A percentile compares a stretch with the other conserved stretches of the same genome.
phyloP scores from a whole-genome alignment of 1,284 basidiomycete species.

The Heterobasidion occidentale region DNA sequence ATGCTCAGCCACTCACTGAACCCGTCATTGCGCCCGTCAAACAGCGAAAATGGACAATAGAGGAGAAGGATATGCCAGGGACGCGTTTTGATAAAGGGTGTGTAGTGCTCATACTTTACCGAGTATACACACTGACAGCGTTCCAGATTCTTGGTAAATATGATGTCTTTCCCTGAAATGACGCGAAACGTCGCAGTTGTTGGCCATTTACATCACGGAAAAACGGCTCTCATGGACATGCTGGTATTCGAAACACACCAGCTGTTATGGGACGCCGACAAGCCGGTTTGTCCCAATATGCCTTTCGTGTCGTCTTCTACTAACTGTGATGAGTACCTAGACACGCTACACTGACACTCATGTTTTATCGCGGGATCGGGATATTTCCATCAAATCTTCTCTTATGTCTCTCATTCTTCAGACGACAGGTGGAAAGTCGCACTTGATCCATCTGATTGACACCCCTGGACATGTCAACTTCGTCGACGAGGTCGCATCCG shows the following conservation, averaged over 20 bases:
- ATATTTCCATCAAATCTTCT: slow-evolving; percentile 94
- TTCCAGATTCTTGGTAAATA: slow-evolving; percentile 81
- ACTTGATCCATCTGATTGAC: slow-evolving; percentile 91
- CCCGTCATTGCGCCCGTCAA: slow-evolving; percentile 96
- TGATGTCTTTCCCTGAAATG: slow-evolving; percentile 92
- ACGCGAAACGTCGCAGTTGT: slow-evolving; percentile 92
- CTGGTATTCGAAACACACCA: slow-evolving; percentile 96
- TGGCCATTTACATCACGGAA: slow-evolving; percentile 96
- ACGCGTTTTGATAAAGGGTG: slow-evolving; percentile 93
- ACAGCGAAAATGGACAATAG: slow-evolving; percentile 84
- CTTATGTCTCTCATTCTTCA: slow-evolving; percentile 92
- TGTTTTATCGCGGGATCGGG: slow-evolving; percentile 78
- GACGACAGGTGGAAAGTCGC: slow-evolving; percentile 88
- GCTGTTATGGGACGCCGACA: slow-evolving; percentile 86
- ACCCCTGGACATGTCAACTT: slow-evolving; percentile 99
- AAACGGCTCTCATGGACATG: slow-evolving; percentile 96
- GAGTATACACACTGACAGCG: slow-evolving; percentile 11
- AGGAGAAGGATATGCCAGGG: slow-evolving; percentile 90
- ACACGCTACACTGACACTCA: slow-evolving; percentile 96
- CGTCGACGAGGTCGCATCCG: slow-evolving; percentile 89
- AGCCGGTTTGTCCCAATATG: slow-evolving; percentile 49
- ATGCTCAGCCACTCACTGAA: slow-evolving; percentile 90
- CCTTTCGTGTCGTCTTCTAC: slow-evolving; percentile 1
- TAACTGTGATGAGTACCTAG: slow-evolving; percentile 25
- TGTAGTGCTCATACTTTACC: slow-evolving; percentile 18